phyloP scores from a whole-genome alignment of 306 rosid genomes.

The Castanea mollissima region DNA sequence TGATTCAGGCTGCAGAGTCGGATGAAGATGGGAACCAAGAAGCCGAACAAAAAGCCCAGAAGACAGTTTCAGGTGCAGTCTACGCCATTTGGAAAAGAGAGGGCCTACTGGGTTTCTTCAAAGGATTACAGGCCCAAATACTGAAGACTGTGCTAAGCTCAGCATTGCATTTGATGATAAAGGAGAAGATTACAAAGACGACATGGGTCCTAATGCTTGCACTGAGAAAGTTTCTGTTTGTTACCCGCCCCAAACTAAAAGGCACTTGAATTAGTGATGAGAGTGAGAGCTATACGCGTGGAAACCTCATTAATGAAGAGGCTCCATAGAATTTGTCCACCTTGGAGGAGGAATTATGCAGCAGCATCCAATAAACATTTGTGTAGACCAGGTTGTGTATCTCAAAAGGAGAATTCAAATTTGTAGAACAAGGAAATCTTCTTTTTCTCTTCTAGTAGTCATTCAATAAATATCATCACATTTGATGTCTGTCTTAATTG shows the following conservation, averaged over 20 bases:
- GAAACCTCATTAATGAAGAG: constrained; percentile 17
- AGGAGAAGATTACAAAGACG: constrained; percentile 81
- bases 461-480: background rate
- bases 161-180: constrained; percentile 85
- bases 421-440: background rate
- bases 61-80: constrained; percentile 69
- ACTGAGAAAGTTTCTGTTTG: constrained; percentile 52
- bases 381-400: constrained; percentile 10
- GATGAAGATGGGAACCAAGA: constrained; percentile 41
- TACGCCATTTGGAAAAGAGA: constrained; percentile 72
- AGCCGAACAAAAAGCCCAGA: constrained; percentile 48
- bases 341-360: constrained; percentile 13
- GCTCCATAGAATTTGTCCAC: constrained; percentile 22
- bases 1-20: constrained; percentile 83
- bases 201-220: constrained; percentile 73
- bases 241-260: constrained; percentile 52
- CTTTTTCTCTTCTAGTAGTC: constrained; percentile 1
- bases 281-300: background rate
- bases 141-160: constrained; percentile 91
- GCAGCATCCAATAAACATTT: constrained; percentile 22
- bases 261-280: constrained; percentile 30
- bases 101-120: constrained; percentile 83
- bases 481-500: background rate
- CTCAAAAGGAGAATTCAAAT: constrained; percentile 17
- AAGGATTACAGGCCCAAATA: constrained; percentile 88